Percentiles rank a stretch among this genome's conserved stretches.
Conservation (phyloP, 352 stramenopile genomes). For the Globisporangium mamillatum region DNA sequence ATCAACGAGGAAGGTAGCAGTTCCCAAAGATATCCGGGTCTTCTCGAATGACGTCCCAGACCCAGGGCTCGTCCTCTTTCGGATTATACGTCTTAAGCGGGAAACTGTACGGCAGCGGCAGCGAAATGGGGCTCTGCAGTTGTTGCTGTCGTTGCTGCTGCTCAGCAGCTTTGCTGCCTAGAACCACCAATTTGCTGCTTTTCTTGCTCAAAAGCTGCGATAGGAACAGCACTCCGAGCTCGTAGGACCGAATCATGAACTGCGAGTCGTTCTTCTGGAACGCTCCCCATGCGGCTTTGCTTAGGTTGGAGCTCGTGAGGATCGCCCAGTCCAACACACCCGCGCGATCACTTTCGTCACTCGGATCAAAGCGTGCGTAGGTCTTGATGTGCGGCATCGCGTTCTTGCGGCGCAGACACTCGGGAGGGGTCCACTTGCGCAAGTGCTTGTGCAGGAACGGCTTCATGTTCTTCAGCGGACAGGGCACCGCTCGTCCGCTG, state of each 20-base stretch:
- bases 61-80: slow-evolving; percentile 71
- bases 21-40: slow-evolving; percentile 66
- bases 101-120: slow-evolving; percentile 69
- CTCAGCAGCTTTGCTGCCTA: slow-evolving; percentile 31
- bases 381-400: slow-evolving; percentile 86
- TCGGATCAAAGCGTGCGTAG: slow-evolving; percentile 58
- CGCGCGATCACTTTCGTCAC: background rate
- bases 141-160: background rate
- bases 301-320: slow-evolving; percentile 80
- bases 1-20: slow-evolving; percentile 54
- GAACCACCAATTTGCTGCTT: slow-evolving; percentile 22
- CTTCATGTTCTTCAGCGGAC: slow-evolving; percentile 85
- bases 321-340: slow-evolving; percentile 66
- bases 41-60: slow-evolving; percentile 74
- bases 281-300: slow-evolving; percentile 76
- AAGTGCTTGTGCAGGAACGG: slow-evolving; percentile 84
- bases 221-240: slow-evolving; percentile 76
- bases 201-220: slow-evolving; percentile 26
- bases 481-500: slow-evolving; percentile 64
- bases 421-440: slow-evolving; percentile 66
- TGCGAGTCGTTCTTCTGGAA: slow-evolving; percentile 75
- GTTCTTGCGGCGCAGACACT: slow-evolving; percentile 55
- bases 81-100: slow-evolving; percentile 69
- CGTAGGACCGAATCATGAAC: slow-evolving; percentile 83
- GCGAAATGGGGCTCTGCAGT: background rate